phyloP scores from a whole-genome alignment of 2,329 filamentous ascomycete genomes.

The Myriangium duriaei region DNA sequence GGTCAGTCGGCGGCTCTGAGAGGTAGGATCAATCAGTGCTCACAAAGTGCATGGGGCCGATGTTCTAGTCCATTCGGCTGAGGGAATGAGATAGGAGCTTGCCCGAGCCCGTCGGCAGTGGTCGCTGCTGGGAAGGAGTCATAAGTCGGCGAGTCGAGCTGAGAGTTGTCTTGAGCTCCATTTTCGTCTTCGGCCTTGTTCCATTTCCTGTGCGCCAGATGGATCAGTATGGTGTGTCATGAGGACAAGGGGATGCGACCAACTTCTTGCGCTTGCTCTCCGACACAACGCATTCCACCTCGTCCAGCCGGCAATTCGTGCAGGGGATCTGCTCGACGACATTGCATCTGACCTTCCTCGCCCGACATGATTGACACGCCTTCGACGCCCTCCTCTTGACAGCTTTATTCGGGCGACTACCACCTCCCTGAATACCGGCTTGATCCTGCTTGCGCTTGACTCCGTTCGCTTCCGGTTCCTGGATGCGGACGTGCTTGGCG shows the following conservation, averaged over 20 bases:
- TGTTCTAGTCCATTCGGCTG: constrained; percentile 25
- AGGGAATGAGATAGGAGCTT: constrained; percentile 1
- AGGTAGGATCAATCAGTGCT: too few relatives aligned
- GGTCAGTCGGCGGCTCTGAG: too few relatives aligned
- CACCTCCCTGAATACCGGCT: constrained; percentile 40
- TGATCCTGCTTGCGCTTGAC: constrained; percentile 45
- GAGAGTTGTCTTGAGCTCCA: constrained; percentile 2
- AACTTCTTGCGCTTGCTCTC: constrained; percentile 77
- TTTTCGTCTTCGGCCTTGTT: constrained; percentile 14
- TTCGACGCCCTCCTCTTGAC: constrained; percentile 81
- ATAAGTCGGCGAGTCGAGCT: constrained; percentile 1
- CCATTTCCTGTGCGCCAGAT: constrained; percentile 22
- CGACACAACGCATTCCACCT: constrained; percentile 56
- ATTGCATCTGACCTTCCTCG: constrained; percentile 86
- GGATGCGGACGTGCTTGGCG: neutral
- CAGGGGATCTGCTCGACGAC: constrained; percentile 79
- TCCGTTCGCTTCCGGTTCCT: constrained; percentile 4
- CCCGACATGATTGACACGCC: constrained; percentile 77
- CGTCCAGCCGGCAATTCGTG: constrained; percentile 73
- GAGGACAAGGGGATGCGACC: constrained; percentile 28
- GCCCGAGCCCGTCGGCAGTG: neutral
- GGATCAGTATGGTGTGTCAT: neutral
- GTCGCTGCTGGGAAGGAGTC: constrained; percentile 5
- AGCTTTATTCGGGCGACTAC: constrained; percentile 37
- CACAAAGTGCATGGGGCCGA: constrained; percentile 53